These are phyloP conservation scores for Xylaria sp. DNA, from an alignment of 2,329 filamentous ascomycete species.

Conservation along the genomic window DNA sequence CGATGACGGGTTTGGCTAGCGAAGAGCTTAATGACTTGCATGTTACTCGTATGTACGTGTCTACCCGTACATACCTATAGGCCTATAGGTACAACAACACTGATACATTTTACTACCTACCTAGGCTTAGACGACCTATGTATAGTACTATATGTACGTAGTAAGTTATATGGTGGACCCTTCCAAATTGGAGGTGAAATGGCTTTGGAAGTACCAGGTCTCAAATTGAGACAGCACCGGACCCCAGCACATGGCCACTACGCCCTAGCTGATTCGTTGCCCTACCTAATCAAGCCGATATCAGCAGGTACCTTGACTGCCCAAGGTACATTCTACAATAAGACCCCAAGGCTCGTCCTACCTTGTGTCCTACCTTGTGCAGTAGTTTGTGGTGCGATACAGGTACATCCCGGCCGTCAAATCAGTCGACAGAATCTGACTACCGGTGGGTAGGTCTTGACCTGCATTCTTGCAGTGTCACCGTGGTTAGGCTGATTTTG, in stretches of 20 bases:
- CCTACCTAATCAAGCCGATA: conserved; percentile 14
- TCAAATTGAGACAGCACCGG: conserved; percentile 17
- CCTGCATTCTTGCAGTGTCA: conserved; percentile 11
- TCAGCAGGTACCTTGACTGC: neutral
- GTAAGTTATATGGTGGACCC: neutral
- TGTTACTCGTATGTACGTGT: too few relatives aligned
- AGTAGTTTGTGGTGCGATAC: conserved; percentile 13
- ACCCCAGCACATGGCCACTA: conserved; percentile 33
- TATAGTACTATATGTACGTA: neutral
- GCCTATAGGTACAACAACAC: too few relatives aligned
- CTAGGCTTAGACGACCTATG: too few relatives aligned
- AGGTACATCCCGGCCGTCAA: neutral
- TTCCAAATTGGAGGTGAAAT: conserved; percentile 23
- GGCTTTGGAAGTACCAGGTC: conserved; percentile 14
- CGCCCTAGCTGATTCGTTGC: conserved; percentile 29
- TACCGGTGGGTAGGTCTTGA: conserved; percentile 4
- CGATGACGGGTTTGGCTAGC: conserved; percentile 15
- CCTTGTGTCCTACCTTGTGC: neutral
- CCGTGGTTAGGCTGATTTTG: conserved; percentile 19
- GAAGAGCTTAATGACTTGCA: conserved; percentile 32
- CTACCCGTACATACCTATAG: too few relatives aligned
- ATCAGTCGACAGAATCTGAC: conserved; percentile 30
- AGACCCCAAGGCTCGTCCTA: neutral
- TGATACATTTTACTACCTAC: too few relatives aligned
- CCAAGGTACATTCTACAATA: neutral